Base-by-base conservation (phyloP, 2,329 filamentous ascomycete species). In the Penicillium hesseltinei region DNA sequence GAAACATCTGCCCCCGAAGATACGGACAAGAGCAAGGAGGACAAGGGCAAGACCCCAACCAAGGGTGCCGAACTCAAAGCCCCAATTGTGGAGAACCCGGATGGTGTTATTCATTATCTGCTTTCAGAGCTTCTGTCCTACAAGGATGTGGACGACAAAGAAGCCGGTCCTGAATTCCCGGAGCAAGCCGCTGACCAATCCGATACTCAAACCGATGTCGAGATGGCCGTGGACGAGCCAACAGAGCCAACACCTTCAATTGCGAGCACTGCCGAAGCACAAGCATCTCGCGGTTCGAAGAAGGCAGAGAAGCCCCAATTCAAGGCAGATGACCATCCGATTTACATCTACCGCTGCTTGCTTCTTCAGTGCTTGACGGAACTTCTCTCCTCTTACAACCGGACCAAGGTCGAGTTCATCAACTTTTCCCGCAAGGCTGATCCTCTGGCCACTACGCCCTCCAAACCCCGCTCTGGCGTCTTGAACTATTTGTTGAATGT, bases 351-450 rank as follows among this genome's bases (percentile, higher is more conserved):
- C 71, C 87, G 94, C 47, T 97, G 93, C 77, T 97, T 97, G 78
- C 79, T 99, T 51, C 83, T 99, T 33, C 92, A 94, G 71, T 96
- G 92, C 69, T 80, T 99, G 39, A 88, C 91, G 0, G 94, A 99
- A 74, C 84, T 99, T 15, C 81, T 99, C 15, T 87, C 90, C 56
- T 95, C 89, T 69, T 99, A 97, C 77, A 96, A 92, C 66, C 87
- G 92, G 53, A 91, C 92, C 9, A 99, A 99, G 81, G 86, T 99
- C 43, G 95, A 99, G 72, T 97, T 99, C 72, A 97, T 99, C 79
- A 97, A 97, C 74, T 99, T 97, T 78, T 97, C 95, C 64, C 88
- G 93, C 59, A 96, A 92, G 70, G 88, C 91, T 7, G 91, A 93
- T 46, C 83, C 91, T 44, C 88, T 91, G 65, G 88, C 88, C 11